phyloP scores from a whole-genome alignment of 2,329 filamentous ascomycete genomes.

The Peltaster fructicola region DNA sequence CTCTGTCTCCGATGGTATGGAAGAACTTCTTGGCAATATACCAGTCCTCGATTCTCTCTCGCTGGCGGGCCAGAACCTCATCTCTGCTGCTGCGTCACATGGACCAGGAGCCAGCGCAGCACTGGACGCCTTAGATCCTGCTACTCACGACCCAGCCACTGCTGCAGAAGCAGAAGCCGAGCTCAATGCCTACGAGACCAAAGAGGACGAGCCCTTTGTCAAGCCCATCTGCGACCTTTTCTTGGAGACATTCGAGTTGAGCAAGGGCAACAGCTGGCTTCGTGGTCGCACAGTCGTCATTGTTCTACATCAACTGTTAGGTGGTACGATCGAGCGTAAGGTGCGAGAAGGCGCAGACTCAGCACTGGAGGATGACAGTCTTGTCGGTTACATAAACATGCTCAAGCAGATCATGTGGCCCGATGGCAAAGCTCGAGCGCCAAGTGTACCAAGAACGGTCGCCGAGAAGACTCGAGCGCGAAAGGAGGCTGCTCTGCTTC shows the following conservation, averaged over 20 bases:
- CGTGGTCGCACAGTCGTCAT: conserved; percentile 90
- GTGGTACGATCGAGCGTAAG: conserved; percentile 90
- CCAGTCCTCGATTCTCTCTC: conserved; percentile 90
- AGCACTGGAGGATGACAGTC: conserved; percentile 57
- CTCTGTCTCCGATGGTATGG: conserved; percentile 93
- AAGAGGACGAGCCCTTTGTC: conserved; percentile 83
- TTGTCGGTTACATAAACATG: conserved; percentile 57
- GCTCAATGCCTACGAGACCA: conserved; percentile 78
- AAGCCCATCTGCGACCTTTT: conserved; percentile 98
- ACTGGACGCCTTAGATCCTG: conserved; percentile 24
- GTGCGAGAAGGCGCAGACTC: conserved; percentile 67
- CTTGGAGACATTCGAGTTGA: conserved; percentile 85
- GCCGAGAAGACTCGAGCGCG: conserved; percentile 64
- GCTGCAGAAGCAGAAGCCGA: conserved; percentile 77
- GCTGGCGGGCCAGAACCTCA: conserved; percentile 76
- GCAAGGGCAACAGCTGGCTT: conserved; percentile 92
- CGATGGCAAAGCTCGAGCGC: conserved; percentile 37
- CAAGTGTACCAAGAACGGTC: conserved; percentile 39
- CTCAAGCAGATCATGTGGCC: conserved; percentile 74
- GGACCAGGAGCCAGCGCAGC: conserved; percentile 26
- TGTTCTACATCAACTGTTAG: conserved; percentile 85
- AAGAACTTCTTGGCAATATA: conserved; percentile 91
- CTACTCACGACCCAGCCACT: conserved; percentile 28
- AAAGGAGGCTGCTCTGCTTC: conserved; percentile 73
- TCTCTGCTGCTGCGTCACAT: conserved; percentile 49